phyloP scores from a whole-genome alignment of 768 basidiomycete genomes.

The Lentinus tigrinus region DNA sequence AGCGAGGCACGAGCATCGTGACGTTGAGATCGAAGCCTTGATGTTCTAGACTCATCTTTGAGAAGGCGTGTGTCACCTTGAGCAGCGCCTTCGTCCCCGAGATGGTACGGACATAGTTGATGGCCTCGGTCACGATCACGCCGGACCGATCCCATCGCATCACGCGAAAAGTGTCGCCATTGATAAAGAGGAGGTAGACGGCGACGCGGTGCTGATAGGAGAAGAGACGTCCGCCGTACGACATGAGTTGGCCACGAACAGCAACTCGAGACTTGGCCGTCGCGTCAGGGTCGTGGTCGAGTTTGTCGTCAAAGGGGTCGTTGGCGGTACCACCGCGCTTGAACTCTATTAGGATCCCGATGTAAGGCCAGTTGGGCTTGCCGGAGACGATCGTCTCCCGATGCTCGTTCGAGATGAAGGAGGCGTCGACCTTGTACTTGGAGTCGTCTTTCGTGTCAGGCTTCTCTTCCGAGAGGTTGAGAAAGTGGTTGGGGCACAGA shows the following conservation, averaged over 20 bases:
- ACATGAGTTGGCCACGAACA: background rate
- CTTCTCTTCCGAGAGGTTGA: no score
- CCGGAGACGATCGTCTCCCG: no score
- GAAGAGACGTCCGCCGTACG: background rate
- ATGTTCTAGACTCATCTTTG: background rate
- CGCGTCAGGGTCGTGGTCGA: no score
- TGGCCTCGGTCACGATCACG: background rate
- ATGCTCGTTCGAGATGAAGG: no score
- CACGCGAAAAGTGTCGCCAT: background rate
- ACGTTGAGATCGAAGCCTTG: background rate
- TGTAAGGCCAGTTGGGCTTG: no score
- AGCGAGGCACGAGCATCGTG: background rate
- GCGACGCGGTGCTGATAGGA: background rate
- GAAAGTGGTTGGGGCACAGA: no score
- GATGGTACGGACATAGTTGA: background rate
- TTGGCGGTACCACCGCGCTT: no score
- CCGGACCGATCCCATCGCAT: background rate
- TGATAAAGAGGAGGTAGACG: background rate
- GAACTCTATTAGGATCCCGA: no score
- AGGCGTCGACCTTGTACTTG: no score
- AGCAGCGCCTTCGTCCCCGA: background rate
- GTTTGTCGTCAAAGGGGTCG: no score
- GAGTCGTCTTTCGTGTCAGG: no score
- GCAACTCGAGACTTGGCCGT: no score
- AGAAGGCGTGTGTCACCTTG: background rate